Base-by-base conservation (phyloP, 1,139 yeast genomes). In the Geotrichum australiense region DNA sequence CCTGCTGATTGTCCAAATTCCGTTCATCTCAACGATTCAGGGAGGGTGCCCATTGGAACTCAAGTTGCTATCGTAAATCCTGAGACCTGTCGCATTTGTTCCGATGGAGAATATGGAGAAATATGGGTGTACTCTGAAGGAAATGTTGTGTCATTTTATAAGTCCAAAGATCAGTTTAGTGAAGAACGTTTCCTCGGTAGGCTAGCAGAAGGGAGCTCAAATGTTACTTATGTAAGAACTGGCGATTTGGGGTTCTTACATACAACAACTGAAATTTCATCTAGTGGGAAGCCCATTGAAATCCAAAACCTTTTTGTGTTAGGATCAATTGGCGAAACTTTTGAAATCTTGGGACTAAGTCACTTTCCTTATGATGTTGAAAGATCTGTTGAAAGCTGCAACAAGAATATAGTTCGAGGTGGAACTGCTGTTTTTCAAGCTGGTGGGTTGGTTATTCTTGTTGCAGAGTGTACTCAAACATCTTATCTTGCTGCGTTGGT, bases 101-200 rank as follows among this genome's bases (percentile, higher is more conserved):
- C 74, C 47, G 81, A 80, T 45, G 97, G 97, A 11, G 98, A 93
- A 59, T 80, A 78, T 59, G 99, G 99, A 29, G 98, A 91, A 63
- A 87, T 91, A 35, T 91, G 98, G 98, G 93, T 91, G 2, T 76
- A 82, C 48, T 82, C 95, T 1, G 95, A 87, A 52, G 94, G 91
- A 1, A 86, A 81, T 53, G 79, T 79, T 25, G 60, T 68, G 5
- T 74, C 76, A 3, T 80, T 80, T 57, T 75, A 78, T 37, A 72
- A 74, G 47, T 76, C 79, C 2, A 61, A 43, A 46, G 72, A 65
- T 42, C 53, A 59, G 20, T 64, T 70, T 43, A 66, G 67, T 23
- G 57, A 65, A 4, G 67, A 65, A 27, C 80, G 80, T 45, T 71
- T 81, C 50, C 58, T 61, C 28, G 84, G 84, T 15, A 69, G 66